Conservation (phyloP, 345 rosid species). For the Triadica sebifera region DNA sequence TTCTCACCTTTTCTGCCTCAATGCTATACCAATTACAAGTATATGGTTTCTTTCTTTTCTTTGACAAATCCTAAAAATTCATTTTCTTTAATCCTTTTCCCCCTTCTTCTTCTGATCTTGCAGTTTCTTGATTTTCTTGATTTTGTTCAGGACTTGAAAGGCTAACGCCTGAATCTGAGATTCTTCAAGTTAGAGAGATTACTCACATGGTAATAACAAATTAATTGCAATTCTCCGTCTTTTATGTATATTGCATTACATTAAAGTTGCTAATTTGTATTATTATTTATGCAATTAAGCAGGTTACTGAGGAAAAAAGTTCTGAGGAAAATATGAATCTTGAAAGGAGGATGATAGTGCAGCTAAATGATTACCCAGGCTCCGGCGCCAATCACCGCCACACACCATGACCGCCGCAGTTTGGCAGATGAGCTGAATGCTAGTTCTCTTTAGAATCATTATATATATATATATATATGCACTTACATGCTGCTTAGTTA, state of each 20-base stretch:
- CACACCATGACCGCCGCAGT: slow-evolving; percentile 31
- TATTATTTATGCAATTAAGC: not conserved
- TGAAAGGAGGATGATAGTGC: slow-evolving; percentile 16
- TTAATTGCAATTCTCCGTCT: not conserved
- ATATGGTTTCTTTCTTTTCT: not conserved
- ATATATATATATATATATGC: not conserved
- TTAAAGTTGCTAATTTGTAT: no score
- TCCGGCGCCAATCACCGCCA: slow-evolving; percentile 35
- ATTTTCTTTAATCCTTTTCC: not conserved
- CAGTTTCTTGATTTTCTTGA: not conserved
- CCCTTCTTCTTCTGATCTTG: not conserved
- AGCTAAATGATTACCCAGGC: slow-evolving; percentile 34
- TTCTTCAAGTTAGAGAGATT: not conserved
- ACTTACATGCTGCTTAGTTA: not conserved
- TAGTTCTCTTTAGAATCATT: not conserved
- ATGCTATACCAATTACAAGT: slow-evolving; percentile 28
- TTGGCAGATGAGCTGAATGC: slow-evolving; percentile 23
- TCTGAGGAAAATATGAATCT: not conserved
- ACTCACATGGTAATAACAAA: slow-evolving; percentile 2
- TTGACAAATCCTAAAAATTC: not conserved
- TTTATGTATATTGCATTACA: no score
- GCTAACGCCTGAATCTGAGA: slow-evolving; percentile 9
- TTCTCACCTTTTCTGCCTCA: slow-evolving; percentile 11
- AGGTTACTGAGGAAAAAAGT: not conserved
- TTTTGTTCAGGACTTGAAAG: slow-evolving; percentile 21